These are phyloP conservation scores for Globisporangium recalcitrans DNA, from an alignment of 352 stramenopile species.

Conservation along the genomic window DNA sequence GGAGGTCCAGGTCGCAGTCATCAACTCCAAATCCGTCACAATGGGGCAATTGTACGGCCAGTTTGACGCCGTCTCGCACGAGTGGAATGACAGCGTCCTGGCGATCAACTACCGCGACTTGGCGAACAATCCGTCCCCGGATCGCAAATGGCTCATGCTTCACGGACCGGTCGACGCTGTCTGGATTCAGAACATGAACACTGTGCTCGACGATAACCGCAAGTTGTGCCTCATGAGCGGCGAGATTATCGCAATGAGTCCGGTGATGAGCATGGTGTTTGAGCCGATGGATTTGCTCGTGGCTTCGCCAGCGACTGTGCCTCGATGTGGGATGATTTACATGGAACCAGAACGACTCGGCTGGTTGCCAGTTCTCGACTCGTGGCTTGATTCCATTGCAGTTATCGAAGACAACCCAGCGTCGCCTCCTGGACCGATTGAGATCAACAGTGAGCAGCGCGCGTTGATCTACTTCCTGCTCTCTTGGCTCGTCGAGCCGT, in stretches of 20 bases:
- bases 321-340: slow-evolving; percentile 93
- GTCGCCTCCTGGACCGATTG: slow-evolving; percentile 39
- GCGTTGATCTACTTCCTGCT: slow-evolving; percentile 74
- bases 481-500: slow-evolving; percentile 86
- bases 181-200: slow-evolving; percentile 97
- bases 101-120: slow-evolving; percentile 90
- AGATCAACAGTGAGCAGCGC: slow-evolving; percentile 74
- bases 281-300: slow-evolving; percentile 93
- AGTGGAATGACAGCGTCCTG: slow-evolving; percentile 93
- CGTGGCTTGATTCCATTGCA: slow-evolving; percentile 84
- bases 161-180: slow-evolving; percentile 91
- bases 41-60: slow-evolving; percentile 93
- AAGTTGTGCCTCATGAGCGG: slow-evolving; percentile 92
- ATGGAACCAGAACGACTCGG: slow-evolving; percentile 91
- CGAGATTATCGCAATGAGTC: slow-evolving; percentile 93
- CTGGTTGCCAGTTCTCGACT: slow-evolving; percentile 85
- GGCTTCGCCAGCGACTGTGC: slow-evolving; percentile 91
- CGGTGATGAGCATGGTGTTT: slow-evolving; percentile 96
- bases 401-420: slow-evolving; percentile 18
- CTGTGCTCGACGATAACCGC: slow-evolving; percentile 93
- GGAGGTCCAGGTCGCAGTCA: slow-evolving; percentile 71
- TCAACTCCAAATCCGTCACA: slow-evolving; percentile 93
- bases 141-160: slow-evolving; percentile 92
- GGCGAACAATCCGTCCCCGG: slow-evolving; percentile 66
- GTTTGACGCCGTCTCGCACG: slow-evolving; percentile 93